Conservation (phyloP, 805 yeast genomes). For the Ogataea minuta region DNA sequence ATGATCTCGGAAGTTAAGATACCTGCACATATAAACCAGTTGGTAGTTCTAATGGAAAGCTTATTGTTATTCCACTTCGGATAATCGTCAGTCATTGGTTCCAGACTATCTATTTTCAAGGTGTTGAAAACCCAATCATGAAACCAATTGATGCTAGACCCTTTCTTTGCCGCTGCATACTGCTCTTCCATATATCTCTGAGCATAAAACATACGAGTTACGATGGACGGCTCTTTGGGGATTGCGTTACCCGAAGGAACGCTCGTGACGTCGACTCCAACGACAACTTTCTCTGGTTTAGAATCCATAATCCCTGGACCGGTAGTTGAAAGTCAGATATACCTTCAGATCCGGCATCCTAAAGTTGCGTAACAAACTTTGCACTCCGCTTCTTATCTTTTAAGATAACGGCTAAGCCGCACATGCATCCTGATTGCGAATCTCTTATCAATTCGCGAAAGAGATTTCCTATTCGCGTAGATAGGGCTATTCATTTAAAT, state of each 20-base stretch:
- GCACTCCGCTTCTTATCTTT: too few relatives aligned
- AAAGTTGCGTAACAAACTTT: too few relatives aligned
- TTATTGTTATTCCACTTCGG: slow-evolving; percentile 22
- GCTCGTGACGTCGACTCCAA: slow-evolving; percentile 1
- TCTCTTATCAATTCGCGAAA: slow-evolving; percentile 1
- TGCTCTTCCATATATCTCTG: slow-evolving; percentile 23
- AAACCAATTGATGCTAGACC: slow-evolving; percentile 1
- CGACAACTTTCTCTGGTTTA: background rate
- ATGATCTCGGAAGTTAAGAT: slow-evolving; percentile 25
- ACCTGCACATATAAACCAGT: slow-evolving; percentile 24
- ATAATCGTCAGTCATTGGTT: slow-evolving; percentile 10
- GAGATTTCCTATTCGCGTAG: too few relatives aligned
- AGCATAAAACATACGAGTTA: slow-evolving; percentile 24
- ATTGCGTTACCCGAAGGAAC: background rate
- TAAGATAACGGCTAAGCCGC: too few relatives aligned
- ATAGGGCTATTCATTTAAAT: too few relatives aligned
- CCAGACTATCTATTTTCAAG: slow-evolving; percentile 11
- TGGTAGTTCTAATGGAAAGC: slow-evolving; percentile 19
- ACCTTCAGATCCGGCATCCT: too few relatives aligned
- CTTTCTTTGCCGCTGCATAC: slow-evolving; percentile 13
- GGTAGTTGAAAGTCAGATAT: too few relatives aligned
- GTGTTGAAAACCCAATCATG: slow-evolving; percentile 10
- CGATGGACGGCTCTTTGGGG: slow-evolving; percentile 7
- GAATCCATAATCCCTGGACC: background rate
- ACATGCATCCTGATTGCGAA: background rate